These are phyloP conservation scores for Aspergillus aculeatus DNA, from an alignment of 2,329 filamentous ascomycete species.

Conservation along the genomic window DNA sequence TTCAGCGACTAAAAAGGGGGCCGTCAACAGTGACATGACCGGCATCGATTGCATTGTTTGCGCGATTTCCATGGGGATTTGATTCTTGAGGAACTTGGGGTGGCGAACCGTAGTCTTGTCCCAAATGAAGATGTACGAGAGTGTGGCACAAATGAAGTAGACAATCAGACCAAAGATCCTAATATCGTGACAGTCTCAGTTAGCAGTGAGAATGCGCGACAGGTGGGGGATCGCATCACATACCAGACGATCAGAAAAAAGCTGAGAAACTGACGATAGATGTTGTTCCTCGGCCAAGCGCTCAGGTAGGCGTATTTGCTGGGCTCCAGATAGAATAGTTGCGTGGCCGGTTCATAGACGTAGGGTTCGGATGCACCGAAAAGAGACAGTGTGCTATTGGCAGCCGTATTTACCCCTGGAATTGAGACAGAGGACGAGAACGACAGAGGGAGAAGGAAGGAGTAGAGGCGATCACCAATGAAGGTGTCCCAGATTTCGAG, in stretches of 20 bases:
- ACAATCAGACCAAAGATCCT: conserved; percentile 83
- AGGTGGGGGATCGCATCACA: conserved; percentile 36
- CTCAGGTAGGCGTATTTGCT: conserved; percentile 77
- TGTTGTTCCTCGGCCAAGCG: conserved; percentile 72
- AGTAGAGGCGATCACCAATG: conserved; percentile 76
- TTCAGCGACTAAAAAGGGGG: conserved; percentile 77
- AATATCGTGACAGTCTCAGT: conserved; percentile 8
- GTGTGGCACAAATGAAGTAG: conserved; percentile 79
- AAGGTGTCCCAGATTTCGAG: conserved; percentile 83
- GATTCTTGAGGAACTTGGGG: conserved; percentile 93
- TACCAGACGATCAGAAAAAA: conserved; percentile 87
- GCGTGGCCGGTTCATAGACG: conserved; percentile 68
- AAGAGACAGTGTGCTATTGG: conserved; percentile 56
- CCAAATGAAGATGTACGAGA: conserved; percentile 87
- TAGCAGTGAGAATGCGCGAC: conserved; percentile 1
- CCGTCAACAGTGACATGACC: conserved; percentile 76
- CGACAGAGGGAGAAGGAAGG: conserved; percentile 63
- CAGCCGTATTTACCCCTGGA: conserved; percentile 51
- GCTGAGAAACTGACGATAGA: conserved; percentile 69
- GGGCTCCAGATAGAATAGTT: conserved; percentile 68
- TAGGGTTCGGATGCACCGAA: conserved; percentile 50
- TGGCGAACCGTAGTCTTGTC: conserved; percentile 86
- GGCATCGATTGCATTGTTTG: conserved; percentile 78
- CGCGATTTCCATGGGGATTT: conserved; percentile 79
- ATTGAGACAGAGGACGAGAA: conserved; percentile 55